Percentiles rank a stretch among this genome's conserved stretches.
phyloP scores from a whole-genome alignment of 768 basidiomycete genomes.

The Lyophyllum atratum region DNA sequence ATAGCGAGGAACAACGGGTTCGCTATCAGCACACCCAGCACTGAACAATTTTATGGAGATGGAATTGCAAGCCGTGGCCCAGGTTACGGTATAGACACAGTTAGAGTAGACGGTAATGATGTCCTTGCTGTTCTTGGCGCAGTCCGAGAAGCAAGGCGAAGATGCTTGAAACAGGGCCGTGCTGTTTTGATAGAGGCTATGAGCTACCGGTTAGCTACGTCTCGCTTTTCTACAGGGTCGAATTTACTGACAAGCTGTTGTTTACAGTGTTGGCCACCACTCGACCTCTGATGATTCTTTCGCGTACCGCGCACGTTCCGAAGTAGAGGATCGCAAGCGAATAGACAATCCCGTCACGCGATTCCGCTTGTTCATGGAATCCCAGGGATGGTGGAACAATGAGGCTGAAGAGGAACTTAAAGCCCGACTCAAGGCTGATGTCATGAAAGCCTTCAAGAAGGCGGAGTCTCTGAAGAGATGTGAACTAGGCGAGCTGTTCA shows the following conservation, averaged over 20 bases:
- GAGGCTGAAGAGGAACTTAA: slow-evolving; percentile 75
- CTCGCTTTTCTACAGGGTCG: not conserved
- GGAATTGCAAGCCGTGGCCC: slow-evolving; percentile 92
- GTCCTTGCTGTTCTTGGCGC: slow-evolving; percentile 79
- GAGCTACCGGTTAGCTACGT: slow-evolving; percentile 70
- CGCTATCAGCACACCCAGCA: slow-evolving; percentile 90
- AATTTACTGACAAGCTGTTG: slow-evolving; percentile 1
- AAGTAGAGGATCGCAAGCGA: slow-evolving; percentile 90
- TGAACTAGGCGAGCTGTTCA: slow-evolving; percentile 80
- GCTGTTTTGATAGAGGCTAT: slow-evolving; percentile 89
- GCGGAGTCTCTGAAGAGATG: slow-evolving; percentile 72
- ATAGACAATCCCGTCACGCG: slow-evolving; percentile 88
- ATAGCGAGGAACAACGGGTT: slow-evolving; percentile 88
- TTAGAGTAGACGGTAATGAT: slow-evolving; percentile 95
- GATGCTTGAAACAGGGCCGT: slow-evolving; percentile 76
- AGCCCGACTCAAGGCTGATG: slow-evolving; percentile 65
- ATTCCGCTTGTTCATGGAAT: slow-evolving; percentile 84
- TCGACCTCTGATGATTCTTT: slow-evolving; percentile 96
- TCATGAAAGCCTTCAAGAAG: slow-evolving; percentile 76
- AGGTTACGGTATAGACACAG: slow-evolving; percentile 88
- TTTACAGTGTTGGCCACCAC: slow-evolving; percentile 82
- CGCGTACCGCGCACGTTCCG: slow-evolving; percentile 85
- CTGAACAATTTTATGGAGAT: slow-evolving; percentile 90
- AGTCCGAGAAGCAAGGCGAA: slow-evolving; percentile 67
- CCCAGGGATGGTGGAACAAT: slow-evolving; percentile 81